Percentiles rank a stretch among this genome's conserved stretches.
phyloP scores from a whole-genome alignment of 2,329 filamentous ascomycete species.

The Stachybotrys chartarum region DNA sequence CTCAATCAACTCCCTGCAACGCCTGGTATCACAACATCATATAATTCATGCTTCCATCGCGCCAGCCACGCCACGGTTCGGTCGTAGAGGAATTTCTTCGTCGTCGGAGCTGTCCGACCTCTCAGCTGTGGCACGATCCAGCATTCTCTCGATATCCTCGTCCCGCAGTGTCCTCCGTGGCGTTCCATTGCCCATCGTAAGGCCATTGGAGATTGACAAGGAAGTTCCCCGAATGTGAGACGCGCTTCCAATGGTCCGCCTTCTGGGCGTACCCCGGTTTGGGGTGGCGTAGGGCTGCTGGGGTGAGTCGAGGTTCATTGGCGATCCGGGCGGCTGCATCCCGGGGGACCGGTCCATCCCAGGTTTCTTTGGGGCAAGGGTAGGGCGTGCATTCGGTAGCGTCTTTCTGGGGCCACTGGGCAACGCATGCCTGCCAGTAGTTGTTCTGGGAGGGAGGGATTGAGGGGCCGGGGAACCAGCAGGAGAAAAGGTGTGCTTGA shows the following conservation, averaged over 20 bases:
- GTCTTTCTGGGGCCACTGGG: constrained; percentile 45
- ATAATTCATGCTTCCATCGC: constrained; percentile 17
- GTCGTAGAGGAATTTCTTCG: constrained; percentile 43
- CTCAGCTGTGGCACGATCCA: constrained; percentile 44
- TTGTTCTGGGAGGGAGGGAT: constrained; percentile 6
- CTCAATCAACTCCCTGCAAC: neutral
- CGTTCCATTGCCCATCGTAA: constrained; percentile 32
- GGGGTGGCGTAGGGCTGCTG: constrained; percentile 18
- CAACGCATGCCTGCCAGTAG: constrained; percentile 25
- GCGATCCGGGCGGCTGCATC: constrained; percentile 28
- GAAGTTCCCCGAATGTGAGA: constrained; percentile 26
- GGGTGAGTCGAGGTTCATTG: constrained; percentile 40
- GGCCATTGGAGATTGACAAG: constrained; percentile 42
- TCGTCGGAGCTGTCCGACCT: constrained; percentile 50
- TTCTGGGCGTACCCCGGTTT: constrained; percentile 31
- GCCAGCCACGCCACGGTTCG: constrained; percentile 16
- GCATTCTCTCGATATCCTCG: constrained; percentile 52
- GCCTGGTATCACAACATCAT: neutral
- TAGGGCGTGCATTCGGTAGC: constrained; percentile 40
- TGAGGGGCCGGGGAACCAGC: constrained; percentile 26
- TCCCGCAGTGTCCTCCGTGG: constrained; percentile 35
- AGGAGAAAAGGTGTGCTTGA: constrained; percentile 48
- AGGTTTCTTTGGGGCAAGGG: constrained; percentile 33
- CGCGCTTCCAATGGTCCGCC: constrained; percentile 32
- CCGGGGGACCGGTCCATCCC: constrained; percentile 41